These are phyloP conservation scores for Triticum timopheevii DNA, from an alignment of 176 grass and related monocot species.

Conservation along the genomic window DNA sequence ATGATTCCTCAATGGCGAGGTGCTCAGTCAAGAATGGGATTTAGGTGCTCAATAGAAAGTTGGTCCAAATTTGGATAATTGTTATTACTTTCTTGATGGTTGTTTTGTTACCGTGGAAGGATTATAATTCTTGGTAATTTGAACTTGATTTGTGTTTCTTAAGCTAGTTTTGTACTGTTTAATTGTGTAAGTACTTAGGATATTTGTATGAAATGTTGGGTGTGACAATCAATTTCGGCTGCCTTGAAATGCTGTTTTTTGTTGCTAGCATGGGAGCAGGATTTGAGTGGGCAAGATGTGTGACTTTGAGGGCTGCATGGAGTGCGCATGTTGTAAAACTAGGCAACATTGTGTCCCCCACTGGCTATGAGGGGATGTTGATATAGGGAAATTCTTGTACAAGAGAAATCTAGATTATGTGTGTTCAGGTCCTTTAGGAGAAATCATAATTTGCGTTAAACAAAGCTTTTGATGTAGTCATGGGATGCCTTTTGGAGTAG, in stretches of 20 bases:
- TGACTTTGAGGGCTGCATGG: background rate
- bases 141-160: background rate
- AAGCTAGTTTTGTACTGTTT: background rate
- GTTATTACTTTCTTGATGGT: background rate
- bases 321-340: constrained; percentile 2
- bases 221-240: background rate
- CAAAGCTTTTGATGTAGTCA: background rate
- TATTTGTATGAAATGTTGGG: background rate
- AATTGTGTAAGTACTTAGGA: background rate
- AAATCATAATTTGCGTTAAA: constrained; percentile 16
- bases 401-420: background rate
- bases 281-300: background rate
- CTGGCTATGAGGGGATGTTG: background rate
- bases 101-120: background rate
- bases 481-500: background rate
- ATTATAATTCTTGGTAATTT: background rate
- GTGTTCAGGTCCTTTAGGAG: background rate
- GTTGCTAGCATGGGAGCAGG: background rate
- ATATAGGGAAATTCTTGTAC: background rate
- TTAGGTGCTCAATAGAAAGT: background rate
- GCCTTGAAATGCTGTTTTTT: background rate
- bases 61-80: background rate
- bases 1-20: background rate
- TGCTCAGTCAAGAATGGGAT: background rate
- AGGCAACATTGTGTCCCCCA: background rate